A percentile compares a stretch with the other conserved stretches of the same genome.
Evolutionary conservation across 1,284 basidiomycete species (phyloP).

Genomic region (Cerrena zonata): DNA sequence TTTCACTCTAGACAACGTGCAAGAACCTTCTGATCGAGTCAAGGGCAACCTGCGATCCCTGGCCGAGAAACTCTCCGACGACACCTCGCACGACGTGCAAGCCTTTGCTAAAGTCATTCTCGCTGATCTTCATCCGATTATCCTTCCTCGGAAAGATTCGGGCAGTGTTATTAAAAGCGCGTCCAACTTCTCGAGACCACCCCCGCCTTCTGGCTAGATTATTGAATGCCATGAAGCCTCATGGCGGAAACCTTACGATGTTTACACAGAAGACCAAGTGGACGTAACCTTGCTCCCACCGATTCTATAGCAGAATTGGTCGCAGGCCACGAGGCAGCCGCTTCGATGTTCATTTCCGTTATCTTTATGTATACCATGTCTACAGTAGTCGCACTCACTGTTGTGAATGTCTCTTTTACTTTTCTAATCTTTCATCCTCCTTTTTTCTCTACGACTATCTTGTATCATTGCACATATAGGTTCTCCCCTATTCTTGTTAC

Average conservation of each 20-base stretch:
- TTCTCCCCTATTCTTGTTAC: neutral
- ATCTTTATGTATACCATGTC: no score
- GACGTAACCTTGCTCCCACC: neutral
- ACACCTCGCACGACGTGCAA: conserved; percentile 24
- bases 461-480: conserved; percentile 2
- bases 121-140: conserved; percentile 5
- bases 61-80: conserved; percentile 17
- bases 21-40: conserved; percentile 14
- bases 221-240: no score
- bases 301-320: neutral
- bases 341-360: no score
- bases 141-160: conserved; percentile 1
- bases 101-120: conserved; percentile 23
- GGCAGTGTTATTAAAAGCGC: conserved; percentile 16
- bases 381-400: no score
- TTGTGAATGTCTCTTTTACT: no score
- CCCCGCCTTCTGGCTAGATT: conserved; percentile 20
- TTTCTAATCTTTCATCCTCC: neutral
- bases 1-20: conserved; percentile 11
- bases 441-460: neutral
- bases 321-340: neutral
- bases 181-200: conserved; percentile 28
- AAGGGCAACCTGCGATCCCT: conserved; percentile 13
- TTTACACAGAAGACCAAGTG: no score
- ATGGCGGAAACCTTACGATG: no score